phyloP scores from a whole-genome alignment of 768 basidiomycete species.

The Trametes punicea region DNA sequence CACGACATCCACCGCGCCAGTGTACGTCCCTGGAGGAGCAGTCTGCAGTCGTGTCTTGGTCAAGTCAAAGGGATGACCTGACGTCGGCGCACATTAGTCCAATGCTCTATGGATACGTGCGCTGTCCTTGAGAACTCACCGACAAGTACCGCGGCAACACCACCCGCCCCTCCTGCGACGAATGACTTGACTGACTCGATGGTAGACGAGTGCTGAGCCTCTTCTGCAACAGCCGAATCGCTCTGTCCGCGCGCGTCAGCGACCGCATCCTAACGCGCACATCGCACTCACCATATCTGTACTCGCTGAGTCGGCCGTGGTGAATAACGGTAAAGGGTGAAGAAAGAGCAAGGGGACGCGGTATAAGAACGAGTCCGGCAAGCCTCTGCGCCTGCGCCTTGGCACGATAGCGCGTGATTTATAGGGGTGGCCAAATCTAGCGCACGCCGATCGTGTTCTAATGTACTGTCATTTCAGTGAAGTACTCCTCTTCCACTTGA shows the following conservation, averaged over 20 bases:
- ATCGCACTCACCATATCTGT: conserved; percentile 18
- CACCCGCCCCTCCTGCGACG: conserved; percentile 91
- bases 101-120: neutral
- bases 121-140: conserved; percentile 50
- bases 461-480: neutral
- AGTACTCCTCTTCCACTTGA: neutral
- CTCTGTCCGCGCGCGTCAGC: conserved; percentile 14
- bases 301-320: neutral
- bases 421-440: neutral
- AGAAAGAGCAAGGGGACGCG: conserved; percentile 2
- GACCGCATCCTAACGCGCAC: neutral
- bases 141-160: conserved; percentile 81
- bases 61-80: conserved; percentile 96
- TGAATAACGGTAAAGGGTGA: neutral
- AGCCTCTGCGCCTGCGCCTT: conserved; percentile 6
- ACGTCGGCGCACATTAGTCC: neutral
- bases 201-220: conserved; percentile 27
- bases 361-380: conserved; percentile 15
- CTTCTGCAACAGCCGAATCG: conserved; percentile 24
- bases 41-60: conserved; percentile 97
- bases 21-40: conserved; percentile 83
- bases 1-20: conserved; percentile 90
- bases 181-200: conserved; percentile 71
- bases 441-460: neutral
- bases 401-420: conserved; percentile 19